Base-by-base conservation (phyloP, 2,329 filamentous ascomycete genomes). In the Tolypocladium ovalisporum region DNA sequence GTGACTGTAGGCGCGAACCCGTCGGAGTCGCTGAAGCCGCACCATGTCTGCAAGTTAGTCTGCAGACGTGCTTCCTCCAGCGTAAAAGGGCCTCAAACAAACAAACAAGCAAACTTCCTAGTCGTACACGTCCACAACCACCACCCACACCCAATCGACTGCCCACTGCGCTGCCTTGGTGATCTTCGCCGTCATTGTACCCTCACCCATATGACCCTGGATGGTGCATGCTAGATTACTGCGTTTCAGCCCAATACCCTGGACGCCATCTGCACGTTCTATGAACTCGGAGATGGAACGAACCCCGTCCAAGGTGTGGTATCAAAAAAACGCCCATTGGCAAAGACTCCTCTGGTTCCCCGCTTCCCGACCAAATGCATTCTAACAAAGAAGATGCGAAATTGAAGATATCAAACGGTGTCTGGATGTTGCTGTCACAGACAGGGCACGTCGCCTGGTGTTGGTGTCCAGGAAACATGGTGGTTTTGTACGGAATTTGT, bases 141-240 rank as follows among this genome's bases (percentile, higher is more conserved):
- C 39, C 49, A 27, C 34, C 36, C 51, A 19, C 36, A 44, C n/a
- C n/a, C 54, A 58, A 47, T 56, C 60, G 60, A 59, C 61, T 58
- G 60, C 57, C 57, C 56, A 32, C 22, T 54, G 34, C 52, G 27
- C 24, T 47, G 17, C 15, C 52, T 24, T 19, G 36, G 37, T 39
- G 52, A 32, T 34, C 29, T 34, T 51, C 29, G 29, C 58, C 54
- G 61, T 63, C 62, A 59, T 64, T 62, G 61, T 63, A 64, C 51
- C 64, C 61, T 62, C 58, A 64, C 61, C 62, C 64, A 62, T 67
- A 64, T 64, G 62, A 65, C 69, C 71, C 69, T 70, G 69, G 68
- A 70, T 69, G 70, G 75, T 75, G 73, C 68, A 73, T 70, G 70
- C 67, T 71, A 67, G 62, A 70, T 65, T 61, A 70, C 71, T 64